Evolutionary conservation across 352 stramenopile species (phyloP), one percentile per base, ranked within the genome.

Genomic region (Globisporangium orthogonon): DNA sequence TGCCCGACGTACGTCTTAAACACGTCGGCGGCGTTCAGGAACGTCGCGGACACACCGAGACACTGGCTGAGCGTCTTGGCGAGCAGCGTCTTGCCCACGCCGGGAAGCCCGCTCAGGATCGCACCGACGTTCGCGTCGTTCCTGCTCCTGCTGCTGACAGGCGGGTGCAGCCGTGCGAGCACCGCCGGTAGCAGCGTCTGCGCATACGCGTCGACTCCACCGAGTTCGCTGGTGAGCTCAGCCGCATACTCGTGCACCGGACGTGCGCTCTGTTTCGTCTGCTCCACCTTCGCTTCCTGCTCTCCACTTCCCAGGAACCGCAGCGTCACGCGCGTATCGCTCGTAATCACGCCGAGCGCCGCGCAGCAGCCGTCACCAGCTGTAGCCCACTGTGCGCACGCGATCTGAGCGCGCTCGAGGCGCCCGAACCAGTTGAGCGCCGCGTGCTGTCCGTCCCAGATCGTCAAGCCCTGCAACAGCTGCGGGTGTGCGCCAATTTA

Each of bases 1-100:
- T 98, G 91, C 35, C 97, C 96, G 14, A 96, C 88, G 46, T 81
- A 85, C 47, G 97, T 98, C 39, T 95, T 89, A 58, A 98, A 98
- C 30, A 98, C 87, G 65, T 98, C 94, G 0, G 95, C 87, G 3
- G 92, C 96, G 47, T 84, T 74, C 17, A 94, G 43, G 28, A 80
- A 86, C 30, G 68, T 66, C 13, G 73, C 60, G 4, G 65, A 64
- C 41, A 91, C 70, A 4, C 61, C 60, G 5, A 86, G 37, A 33
- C 44, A 57, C 14, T 73, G 66, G 41, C 66, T 79, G 37, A 89
- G 63, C 0, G 54, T 66, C 41, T 76, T 83, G 10, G 69, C 66
- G 17, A 95, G 56, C 3, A 55, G 61, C 0, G 83, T 91, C 57
- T 95, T 95, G 47, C 85, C 85, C 18, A 87, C 69, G 35, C 83